Evolutionary conservation across 306 rosid genomes (phyloP).

Genomic region (Gynostemma pentaphyllum): DNA sequence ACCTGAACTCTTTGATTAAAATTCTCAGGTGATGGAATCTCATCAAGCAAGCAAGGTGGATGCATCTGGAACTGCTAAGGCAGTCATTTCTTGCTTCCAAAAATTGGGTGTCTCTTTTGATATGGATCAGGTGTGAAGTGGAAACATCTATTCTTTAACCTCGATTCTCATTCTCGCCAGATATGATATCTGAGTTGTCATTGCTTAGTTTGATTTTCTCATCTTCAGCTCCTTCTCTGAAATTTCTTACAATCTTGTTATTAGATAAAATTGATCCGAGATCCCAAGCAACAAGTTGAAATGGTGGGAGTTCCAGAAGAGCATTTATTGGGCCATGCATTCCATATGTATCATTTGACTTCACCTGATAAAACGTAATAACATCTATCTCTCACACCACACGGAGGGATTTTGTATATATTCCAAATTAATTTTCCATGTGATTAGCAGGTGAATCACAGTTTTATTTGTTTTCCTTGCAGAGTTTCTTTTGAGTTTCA

Average conservation of each 20-base stretch:
- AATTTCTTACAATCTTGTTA: conserved; percentile 6
- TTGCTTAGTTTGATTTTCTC: not conserved
- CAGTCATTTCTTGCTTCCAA: conserved; percentile 81
- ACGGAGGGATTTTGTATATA: not conserved
- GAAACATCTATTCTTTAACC: too few relatives aligned
- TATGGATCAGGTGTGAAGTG: conserved; percentile 53
- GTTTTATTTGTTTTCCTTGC: conserved; percentile 17
- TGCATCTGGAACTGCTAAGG: conserved; percentile 91
- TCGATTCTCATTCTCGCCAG: not conserved
- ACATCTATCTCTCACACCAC: conserved; percentile 6
- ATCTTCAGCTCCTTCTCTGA: not conserved
- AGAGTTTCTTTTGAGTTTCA: conserved; percentile 94
- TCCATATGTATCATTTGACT: conserved; percentile 77
- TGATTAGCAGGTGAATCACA: not conserved
- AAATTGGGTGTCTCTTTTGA: conserved; percentile 66
- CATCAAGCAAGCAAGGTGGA: conserved; percentile 90
- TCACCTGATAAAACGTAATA: conserved; percentile 72
- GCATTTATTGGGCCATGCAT: conserved; percentile 75
- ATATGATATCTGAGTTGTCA: not conserved
- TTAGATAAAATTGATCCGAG: conserved; percentile 74
- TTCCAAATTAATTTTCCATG: not conserved
- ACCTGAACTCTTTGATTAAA: conserved; percentile 17
- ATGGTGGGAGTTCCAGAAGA: conserved; percentile 95
- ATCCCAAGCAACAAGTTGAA: conserved; percentile 63
- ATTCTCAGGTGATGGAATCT: conserved; percentile 74